Evolutionary conservation across 352 stramenopile genomes (phyloP).

Genomic region (Bremia lactucae): DNA sequence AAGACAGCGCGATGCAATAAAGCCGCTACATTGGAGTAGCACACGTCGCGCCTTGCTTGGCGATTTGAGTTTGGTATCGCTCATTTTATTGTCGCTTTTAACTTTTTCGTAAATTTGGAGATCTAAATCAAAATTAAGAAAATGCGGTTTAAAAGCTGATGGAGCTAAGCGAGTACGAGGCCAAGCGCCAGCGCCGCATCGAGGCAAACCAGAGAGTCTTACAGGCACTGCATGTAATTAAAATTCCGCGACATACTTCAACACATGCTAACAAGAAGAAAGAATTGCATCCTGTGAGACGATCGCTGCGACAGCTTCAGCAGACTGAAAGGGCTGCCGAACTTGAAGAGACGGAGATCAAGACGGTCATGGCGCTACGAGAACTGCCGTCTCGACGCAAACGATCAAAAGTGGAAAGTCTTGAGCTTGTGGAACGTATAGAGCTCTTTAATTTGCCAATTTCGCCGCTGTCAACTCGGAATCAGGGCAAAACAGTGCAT

Average conservation of each 20-base stretch:
- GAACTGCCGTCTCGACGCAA: background rate
- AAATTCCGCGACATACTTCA: background rate
- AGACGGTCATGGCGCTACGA: background rate
- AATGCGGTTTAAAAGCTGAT: no score
- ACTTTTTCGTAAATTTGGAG: background rate
- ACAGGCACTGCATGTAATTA: constrained; percentile 26
- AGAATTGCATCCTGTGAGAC: constrained; percentile 8
- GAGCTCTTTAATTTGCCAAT: constrained; percentile 5
- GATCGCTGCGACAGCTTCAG: constrained; percentile 17
- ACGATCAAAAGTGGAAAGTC: background rate
- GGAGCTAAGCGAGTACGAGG: constrained; percentile 40
- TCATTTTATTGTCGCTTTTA: constrained; percentile 5
- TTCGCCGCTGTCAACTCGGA: background rate
- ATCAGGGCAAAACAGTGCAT: constrained; percentile 5
- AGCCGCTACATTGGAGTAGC: constrained; percentile 20
- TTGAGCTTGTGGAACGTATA: background rate
- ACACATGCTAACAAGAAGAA: constrained; percentile 1
- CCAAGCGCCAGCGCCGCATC: constrained; percentile 47
- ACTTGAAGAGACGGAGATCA: background rate
- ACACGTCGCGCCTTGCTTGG: constrained; percentile 14
- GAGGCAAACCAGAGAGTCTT: constrained; percentile 36
- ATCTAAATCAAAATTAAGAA: no score
- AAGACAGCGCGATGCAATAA: constrained; percentile 19
- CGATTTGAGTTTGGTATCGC: constrained; percentile 9
- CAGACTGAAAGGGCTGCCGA: background rate